phyloP scores from a whole-genome alignment of 1,284 basidiomycete genomes.

The Golubevia pallescens region DNA sequence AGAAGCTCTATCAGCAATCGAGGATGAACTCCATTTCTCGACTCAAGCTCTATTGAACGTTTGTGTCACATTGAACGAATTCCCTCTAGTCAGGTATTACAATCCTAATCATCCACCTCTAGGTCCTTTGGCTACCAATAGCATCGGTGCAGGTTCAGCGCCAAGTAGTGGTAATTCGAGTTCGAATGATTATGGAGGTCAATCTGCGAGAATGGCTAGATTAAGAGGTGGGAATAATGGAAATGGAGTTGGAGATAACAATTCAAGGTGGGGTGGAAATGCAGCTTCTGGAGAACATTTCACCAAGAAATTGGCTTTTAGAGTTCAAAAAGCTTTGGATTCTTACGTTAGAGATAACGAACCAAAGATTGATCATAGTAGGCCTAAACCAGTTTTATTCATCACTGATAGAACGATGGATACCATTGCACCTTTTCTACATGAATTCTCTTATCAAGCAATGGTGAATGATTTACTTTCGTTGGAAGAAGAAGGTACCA shows the following conservation, averaged over 20 bases:
- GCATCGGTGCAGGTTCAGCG: constrained; percentile 75
- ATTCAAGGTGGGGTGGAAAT: background rate
- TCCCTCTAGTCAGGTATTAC: constrained; percentile 93
- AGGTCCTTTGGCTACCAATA: constrained; percentile 72
- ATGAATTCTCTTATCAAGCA: constrained; percentile 99
- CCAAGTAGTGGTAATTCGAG: constrained; percentile 73
- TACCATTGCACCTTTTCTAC: constrained; percentile 83
- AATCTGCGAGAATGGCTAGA: constrained; percentile 65
- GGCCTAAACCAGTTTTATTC: constrained; percentile 82
- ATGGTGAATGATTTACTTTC: constrained; percentile 94
- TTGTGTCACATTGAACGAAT: constrained; percentile 89
- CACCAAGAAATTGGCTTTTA: constrained; percentile 51
- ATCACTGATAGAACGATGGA: constrained; percentile 97
- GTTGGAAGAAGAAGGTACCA: constrained; percentile 78
- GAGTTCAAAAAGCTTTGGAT: constrained; percentile 39
- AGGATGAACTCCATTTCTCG: constrained; percentile 52
- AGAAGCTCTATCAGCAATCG: constrained; percentile 38
- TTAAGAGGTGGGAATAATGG: too few species aligned
- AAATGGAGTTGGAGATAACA: background rate
- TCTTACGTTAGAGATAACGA: constrained; percentile 35
- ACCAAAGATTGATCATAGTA: constrained; percentile 72
- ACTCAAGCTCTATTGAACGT: constrained; percentile 70
- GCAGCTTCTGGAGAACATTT: constrained; percentile 27
- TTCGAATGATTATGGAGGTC: constrained; percentile 66
- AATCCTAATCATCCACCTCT: constrained; percentile 80